Base-by-base conservation (phyloP, 371 early-diverging fungal species). In the Lichtheimia ornata region DNA sequence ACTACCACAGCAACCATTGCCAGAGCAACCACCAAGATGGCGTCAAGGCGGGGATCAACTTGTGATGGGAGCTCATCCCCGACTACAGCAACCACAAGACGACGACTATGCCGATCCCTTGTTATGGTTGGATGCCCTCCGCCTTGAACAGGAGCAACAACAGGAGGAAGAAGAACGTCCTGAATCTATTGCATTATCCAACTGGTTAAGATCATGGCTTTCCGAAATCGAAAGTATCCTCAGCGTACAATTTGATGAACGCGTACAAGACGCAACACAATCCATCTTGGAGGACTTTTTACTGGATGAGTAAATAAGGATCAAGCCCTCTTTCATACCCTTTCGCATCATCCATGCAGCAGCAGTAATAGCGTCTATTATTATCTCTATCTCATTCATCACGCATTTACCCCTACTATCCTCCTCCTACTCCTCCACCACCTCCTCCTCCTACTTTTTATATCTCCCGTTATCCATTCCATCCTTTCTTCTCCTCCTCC, bases 211-310 rank as follows among this genome's bases (percentile, higher is more conserved):
- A 17, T 49, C 60, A 18, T 70, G 65, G 65, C 57, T 70, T 9
- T 43, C 56, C 2, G 57, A 63, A 22, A 63, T 70, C 22, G 63
- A 65, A 49, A 49, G 27, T 22, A 63, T 63, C 30, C 52, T 70
- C 18, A 41, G 28, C 13, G 50, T 56, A 17, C 58, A 70, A 45
- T 70, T 70, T 58, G 65, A 70, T 22, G 61, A 61, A 41, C 65
- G 70, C 20, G 63, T 70, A 6, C 70, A 70, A 35, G 70, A 70
- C 41, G 65, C 63, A 15, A 63, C 57, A 2, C 70, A 65, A 20
- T 65, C 63, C 42, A 65, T 70, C 25, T 53, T 70, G n/a, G 70
- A 69, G 24, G 65, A 65, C 35, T 64, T 69, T 50, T 45, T 69
- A 5, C 44, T 65, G 11, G 70, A 69, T 27, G 70, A 69, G 35